A percentile compares a stretch with the other conserved stretches of the same genome.
Conservation (phyloP, 2,329 filamentous ascomycete genomes). For the Conoideocrella luteorostrata region DNA sequence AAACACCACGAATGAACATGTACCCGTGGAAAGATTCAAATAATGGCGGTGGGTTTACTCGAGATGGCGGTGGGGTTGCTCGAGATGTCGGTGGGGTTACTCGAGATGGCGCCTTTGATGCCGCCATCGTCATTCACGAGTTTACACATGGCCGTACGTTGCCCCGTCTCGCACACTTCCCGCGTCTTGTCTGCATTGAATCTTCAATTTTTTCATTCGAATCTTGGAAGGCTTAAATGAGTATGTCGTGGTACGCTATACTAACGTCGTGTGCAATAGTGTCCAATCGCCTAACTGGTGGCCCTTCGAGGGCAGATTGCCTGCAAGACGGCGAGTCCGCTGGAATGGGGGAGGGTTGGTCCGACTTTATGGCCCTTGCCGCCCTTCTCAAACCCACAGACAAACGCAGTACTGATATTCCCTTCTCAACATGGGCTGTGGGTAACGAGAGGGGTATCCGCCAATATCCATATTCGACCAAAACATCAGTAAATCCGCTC, state of each 20-base stretch:
- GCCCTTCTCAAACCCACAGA: conserved; percentile 40
- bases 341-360: conserved; percentile 54
- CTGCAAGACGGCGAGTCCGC: conserved; percentile 40
- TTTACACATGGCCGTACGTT: conserved; percentile 39
- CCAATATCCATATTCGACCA: conserved; percentile 41
- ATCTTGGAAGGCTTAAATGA: background rate
- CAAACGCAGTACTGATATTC: conserved; percentile 38
- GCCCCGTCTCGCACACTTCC: background rate
- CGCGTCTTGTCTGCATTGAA: no score
- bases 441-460: conserved; percentile 38
- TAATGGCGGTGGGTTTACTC: no score
- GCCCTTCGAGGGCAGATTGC: conserved; percentile 46
- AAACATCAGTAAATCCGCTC: conserved; percentile 39
- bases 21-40: no score
- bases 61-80: no score
- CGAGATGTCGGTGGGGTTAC: no score
- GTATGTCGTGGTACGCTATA: no score
- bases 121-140: conserved; percentile 54
- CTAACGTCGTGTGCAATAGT: no score
- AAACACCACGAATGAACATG: conserved; percentile 50
- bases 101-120: conserved; percentile 52
- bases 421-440: conserved; percentile 46
- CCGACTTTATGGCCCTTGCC: conserved; percentile 48
- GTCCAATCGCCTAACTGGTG: conserved; percentile 52
- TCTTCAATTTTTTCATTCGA: no score